Base-by-base conservation (phyloP, 2,329 filamentous ascomycete genomes). In the Domatiomyces catenatus region DNA sequence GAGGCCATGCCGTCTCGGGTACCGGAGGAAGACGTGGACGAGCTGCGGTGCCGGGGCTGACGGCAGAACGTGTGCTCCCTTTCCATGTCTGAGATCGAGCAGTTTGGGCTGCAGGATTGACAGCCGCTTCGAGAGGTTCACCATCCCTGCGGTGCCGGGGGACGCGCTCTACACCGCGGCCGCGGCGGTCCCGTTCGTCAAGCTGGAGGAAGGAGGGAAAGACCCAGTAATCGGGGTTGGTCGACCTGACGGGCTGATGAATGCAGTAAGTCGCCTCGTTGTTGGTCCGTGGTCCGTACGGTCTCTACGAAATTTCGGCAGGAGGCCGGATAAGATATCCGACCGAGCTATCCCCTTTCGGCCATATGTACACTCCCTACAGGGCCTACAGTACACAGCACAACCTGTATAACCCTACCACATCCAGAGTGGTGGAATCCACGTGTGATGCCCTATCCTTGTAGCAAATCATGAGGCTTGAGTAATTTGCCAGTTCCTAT, bases 21-120 rank as follows among this genome's bases (percentile, higher is more conserved):
- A 72, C 56, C 67, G 67, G 46, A 72, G 52, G 18, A 28, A 47
- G 19, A 48, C 51, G 28, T 67, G 65, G 46, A 68, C 68, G 46
- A 70, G 63, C 53, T 64, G 62, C 48, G 66, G 63, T 59, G 66
- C 61, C 57, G 63, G 62, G 50, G 61, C 57, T 49, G 52, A 59
- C 26, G 90, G 87, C 20, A 98, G 74, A 58, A 86, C 72, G 18
- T 86, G 83, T 44, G 92, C 88, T 51, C 90, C 92, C 26, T 85
- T 82, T 52, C 90, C 92, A 64, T 84, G 74, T 64, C 83, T 80
- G 67, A 96, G 73, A 62, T 75, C 72, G 56, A 92, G 75, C 48
- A 93, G 72, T 74, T 87, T 85, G 67, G 76, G 73, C 66, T 79
- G 80, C 64, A 93, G 71, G 68, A 79, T 80, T 65, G 82, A 80